phyloP scores from a whole-genome alignment of 2,329 filamentous ascomycete species.

The Cladosporium velox region DNA sequence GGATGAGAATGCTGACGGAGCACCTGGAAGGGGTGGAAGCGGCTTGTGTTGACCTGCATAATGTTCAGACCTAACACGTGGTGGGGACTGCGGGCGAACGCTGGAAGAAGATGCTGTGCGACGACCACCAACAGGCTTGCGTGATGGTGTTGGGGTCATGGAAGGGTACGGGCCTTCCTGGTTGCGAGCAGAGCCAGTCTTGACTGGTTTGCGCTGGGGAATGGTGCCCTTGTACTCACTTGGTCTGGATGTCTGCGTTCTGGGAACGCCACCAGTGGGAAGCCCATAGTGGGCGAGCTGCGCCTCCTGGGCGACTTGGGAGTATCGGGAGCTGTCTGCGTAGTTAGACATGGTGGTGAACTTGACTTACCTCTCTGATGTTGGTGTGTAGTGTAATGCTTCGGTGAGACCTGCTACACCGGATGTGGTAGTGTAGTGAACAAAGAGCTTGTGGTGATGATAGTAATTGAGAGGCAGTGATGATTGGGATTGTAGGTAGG shows the following conservation, averaged over 20 bases:
- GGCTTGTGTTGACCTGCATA: constrained; percentile 1
- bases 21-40: neutral
- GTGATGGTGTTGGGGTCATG: neutral
- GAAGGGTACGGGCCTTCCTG: neutral
- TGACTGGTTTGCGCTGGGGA: constrained; percentile 1
- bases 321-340: neutral
- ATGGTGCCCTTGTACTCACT: neutral
- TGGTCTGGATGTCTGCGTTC: neutral
- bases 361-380: constrained; percentile 6
- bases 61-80: neutral
- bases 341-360: constrained; percentile 4
- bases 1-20: neutral
- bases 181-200: neutral
- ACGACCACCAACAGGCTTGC: constrained; percentile 8
- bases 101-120: neutral
- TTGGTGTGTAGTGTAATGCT: constrained; percentile 1
- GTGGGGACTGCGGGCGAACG: neutral
- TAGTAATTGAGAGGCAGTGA: neutral
- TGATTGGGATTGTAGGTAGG: neutral
- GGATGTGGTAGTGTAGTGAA: constrained; percentile 8
- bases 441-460: constrained; percentile 3
- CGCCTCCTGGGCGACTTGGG: neutral
- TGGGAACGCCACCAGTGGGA: neutral
- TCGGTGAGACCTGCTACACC: constrained; percentile 15
- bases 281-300: constrained; percentile 3